Evolutionary conservation across 2,329 filamentous ascomycete species (phyloP).

Genomic region (Trichoderma oligosporum): DNA sequence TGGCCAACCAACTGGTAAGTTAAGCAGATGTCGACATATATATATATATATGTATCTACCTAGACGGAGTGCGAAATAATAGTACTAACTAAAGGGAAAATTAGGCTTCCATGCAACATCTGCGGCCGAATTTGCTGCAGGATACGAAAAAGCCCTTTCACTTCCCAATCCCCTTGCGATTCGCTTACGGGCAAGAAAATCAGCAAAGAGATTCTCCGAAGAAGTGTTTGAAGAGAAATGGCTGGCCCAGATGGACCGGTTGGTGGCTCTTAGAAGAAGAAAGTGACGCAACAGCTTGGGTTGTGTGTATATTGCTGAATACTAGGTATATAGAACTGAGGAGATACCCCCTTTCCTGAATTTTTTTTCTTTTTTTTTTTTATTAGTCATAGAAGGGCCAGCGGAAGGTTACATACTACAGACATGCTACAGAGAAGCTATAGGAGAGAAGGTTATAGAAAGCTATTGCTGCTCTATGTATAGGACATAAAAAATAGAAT

Average conservation of each 20-base stretch:
- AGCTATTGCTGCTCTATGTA: not conserved
- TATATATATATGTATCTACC: too few species aligned
- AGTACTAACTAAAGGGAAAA: not conserved
- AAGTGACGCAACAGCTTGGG: not conserved
- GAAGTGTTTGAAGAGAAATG: conserved; percentile 78
- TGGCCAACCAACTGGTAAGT: conserved; percentile 69
- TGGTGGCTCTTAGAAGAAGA: conserved; percentile 51
- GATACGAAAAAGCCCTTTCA: conserved; percentile 72
- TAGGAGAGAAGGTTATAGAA: not conserved
- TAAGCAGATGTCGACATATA: not conserved
- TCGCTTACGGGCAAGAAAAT: conserved; percentile 69
- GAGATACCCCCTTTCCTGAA: conserved; percentile 35
- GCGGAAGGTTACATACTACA: conserved; percentile 1
- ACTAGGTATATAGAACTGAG: conserved; percentile 31
- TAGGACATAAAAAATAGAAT: not conserved
- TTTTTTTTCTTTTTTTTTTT: conserved; percentile 15
- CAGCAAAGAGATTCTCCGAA: conserved; percentile 82
- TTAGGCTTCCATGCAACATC: conserved; percentile 82
- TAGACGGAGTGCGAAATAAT: not conserved
- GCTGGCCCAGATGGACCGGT: conserved; percentile 67
- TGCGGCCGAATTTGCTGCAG: conserved; percentile 71
- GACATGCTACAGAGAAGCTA: not conserved
- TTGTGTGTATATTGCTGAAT: conserved; percentile 7
- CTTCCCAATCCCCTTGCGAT: conserved; percentile 71
- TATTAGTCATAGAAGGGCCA: conserved; percentile 13